A percentile compares a stretch with the other conserved stretches of the same genome.
Conservation (phyloP, 2,329 filamentous ascomycete genomes). For the Uncinocarpus reesii region DNA sequence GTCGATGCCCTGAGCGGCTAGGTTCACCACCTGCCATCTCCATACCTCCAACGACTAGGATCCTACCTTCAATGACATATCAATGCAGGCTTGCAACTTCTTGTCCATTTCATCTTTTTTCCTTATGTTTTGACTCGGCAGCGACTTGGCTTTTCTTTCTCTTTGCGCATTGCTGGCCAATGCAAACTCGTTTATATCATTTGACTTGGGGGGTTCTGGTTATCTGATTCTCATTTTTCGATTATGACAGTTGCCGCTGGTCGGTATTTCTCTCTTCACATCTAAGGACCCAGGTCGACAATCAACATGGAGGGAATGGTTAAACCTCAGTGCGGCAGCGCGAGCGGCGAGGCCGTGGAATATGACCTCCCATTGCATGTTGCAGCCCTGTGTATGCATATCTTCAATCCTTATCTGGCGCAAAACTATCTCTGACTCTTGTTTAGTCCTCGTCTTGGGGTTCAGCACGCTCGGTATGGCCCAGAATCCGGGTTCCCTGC, state of each 20-base stretch:
- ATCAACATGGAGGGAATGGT: slow-evolving; percentile 9
- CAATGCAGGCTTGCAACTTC: slow-evolving; percentile 11
- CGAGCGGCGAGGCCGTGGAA: slow-evolving; percentile 7
- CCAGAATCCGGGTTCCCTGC: neutral
- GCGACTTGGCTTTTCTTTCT: neutral
- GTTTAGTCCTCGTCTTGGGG: slow-evolving; percentile 14
- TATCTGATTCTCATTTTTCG: slow-evolving; percentile 7
- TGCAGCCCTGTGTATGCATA: slow-evolving; percentile 15
- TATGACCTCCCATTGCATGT: slow-evolving; percentile 19
- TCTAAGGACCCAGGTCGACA: slow-evolving; percentile 3
- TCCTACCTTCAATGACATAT: slow-evolving; percentile 4
- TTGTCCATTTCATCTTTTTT: slow-evolving; percentile 5
- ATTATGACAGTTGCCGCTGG: slow-evolving; percentile 8
- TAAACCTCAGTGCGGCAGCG: slow-evolving; percentile 16
- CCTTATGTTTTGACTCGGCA: slow-evolving; percentile 7
- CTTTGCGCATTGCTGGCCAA: slow-evolving; percentile 14
- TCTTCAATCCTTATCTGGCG: neutral
- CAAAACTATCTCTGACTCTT: too few relatives aligned
- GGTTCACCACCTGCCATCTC: neutral
- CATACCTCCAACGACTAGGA: neutral
- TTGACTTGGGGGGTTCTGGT: slow-evolving; percentile 9
- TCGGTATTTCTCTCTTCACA: slow-evolving; percentile 7
- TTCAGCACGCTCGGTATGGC: slow-evolving; percentile 12
- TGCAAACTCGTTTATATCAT: slow-evolving; percentile 9
- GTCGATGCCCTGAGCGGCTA: neutral